Evolutionary conservation across 768 basidiomycete species (phyloP).

Genomic region (Peribolospora kevripleyi): DNA sequence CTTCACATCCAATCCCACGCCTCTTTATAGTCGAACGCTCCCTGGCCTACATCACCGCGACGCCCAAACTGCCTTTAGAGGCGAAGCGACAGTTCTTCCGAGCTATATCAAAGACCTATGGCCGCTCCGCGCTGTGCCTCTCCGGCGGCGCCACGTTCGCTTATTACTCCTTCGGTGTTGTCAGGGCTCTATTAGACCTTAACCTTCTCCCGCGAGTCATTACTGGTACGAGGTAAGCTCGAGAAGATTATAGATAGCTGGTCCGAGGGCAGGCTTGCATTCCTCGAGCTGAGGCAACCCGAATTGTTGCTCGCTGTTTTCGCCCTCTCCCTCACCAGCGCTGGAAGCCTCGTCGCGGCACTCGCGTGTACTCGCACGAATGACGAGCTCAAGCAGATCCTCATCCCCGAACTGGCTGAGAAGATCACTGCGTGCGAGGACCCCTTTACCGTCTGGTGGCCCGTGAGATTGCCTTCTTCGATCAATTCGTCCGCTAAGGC

Average conservation of each 20-base stretch:
- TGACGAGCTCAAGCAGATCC: slow-evolving; percentile 48
- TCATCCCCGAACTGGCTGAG: slow-evolving; percentile 62
- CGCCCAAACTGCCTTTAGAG: slow-evolving; percentile 36
- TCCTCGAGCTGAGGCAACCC: too few relatives aligned
- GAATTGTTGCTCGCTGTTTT: too few relatives aligned
- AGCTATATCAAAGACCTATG: slow-evolving; percentile 64
- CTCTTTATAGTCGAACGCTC: slow-evolving; percentile 51
- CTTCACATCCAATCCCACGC: background rate
- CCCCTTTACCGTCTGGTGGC: slow-evolving; percentile 39
- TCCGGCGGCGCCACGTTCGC: slow-evolving; percentile 51
- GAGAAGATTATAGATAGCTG: too few relatives aligned
- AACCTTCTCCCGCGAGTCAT: slow-evolving; percentile 70
- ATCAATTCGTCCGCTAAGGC: slow-evolving; percentile 4
- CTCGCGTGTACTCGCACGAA: slow-evolving; percentile 71
- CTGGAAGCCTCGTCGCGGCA: slow-evolving; percentile 19
- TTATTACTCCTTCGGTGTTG: slow-evolving; percentile 66
- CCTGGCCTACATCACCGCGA: slow-evolving; percentile 45
- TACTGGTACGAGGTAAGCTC: slow-evolving; percentile 38
- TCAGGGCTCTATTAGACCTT: slow-evolving; percentile 73
- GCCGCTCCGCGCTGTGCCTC: slow-evolving; percentile 72
- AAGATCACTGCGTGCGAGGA: slow-evolving; percentile 41
- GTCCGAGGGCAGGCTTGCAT: too few relatives aligned
- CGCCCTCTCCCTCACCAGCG: too few relatives aligned
- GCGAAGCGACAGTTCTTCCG: slow-evolving; percentile 87
- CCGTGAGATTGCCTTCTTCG: background rate